A percentile compares a stretch with the other conserved stretches of the same genome.
Evolutionary conservation across 2,329 filamentous ascomycete genomes (phyloP).

Genomic region (Westerdykella aurantiaca): DNA sequence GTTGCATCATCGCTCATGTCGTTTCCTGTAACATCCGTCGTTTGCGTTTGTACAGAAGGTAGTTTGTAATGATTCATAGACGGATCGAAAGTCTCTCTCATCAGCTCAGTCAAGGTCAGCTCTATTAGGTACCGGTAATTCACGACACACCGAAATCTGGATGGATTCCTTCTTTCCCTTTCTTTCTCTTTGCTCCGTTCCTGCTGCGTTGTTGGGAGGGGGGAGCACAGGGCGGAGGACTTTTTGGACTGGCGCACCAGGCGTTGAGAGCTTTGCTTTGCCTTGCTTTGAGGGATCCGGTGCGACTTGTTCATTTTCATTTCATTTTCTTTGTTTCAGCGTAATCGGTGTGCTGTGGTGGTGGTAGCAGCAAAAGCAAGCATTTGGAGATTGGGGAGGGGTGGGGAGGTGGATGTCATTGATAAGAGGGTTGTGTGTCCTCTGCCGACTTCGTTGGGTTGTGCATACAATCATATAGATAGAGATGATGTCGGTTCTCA

Average conservation of each 20-base stretch:
- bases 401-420: neutral
- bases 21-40: too few species aligned
- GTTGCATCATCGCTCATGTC: constrained; percentile 8
- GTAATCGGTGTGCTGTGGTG: neutral
- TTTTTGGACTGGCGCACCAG: constrained; percentile 22
- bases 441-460: neutral
- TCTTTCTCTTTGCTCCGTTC: constrained; percentile 16
- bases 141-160: constrained; percentile 22
- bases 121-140: constrained; percentile 26
- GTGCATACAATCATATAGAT: neutral
- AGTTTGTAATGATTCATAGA: constrained; percentile 40
- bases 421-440: neutral
- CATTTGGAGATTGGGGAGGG: constrained; percentile 7
- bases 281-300: neutral
- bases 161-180: constrained; percentile 22
- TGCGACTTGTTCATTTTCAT: constrained; percentile 21
- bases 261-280: constrained; percentile 18
- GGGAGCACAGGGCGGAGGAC: constrained; percentile 16
- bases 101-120: constrained; percentile 8
- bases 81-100: constrained; percentile 34
- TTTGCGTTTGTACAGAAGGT: constrained; percentile 13
- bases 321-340: constrained; percentile 9
- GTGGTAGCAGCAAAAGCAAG: constrained; percentile 25
- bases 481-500: neutral
- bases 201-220: constrained; percentile 4